Evolutionary conservation across 352 stramenopile species (phyloP).

Genomic region (Phytopythium delawarense): DNA sequence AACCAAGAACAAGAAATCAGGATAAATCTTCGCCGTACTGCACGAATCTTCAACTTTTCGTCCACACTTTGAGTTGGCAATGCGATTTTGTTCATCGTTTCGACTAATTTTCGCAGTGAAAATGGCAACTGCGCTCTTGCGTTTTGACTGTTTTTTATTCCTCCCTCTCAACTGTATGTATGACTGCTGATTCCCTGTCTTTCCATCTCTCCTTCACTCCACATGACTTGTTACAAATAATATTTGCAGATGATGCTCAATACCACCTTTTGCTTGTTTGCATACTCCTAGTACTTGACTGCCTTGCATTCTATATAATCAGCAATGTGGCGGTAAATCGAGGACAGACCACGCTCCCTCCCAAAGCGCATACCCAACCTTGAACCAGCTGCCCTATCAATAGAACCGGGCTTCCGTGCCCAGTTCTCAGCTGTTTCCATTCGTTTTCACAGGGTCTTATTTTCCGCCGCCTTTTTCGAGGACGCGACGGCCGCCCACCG

Average conservation of each 20-base stretch:
- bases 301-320: too few species aligned
- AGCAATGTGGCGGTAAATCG: too few species aligned
- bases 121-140: neutral
- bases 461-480: neutral
- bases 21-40: too few species aligned
- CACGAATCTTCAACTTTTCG: neutral
- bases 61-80: neutral
- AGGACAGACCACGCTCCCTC: neutral
- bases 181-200: neutral
- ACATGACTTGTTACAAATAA: too few species aligned
- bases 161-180: neutral
- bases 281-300: too few species aligned
- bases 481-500: neutral
- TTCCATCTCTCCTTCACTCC: too few species aligned
- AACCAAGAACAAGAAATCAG: too few species aligned
- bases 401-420: too few species aligned
- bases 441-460: conserved; percentile 1
- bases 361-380: neutral
- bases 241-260: too few species aligned
- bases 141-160: neutral
- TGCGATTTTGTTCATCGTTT: neutral
- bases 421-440: conserved; percentile 1
- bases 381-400: neutral
- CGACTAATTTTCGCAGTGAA: neutral
- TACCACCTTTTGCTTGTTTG: too few species aligned